Percentiles rank a stretch among this genome's conserved stretches.
phyloP scores from a whole-genome alignment of 805 yeast species.

The Suhomyces sp. region DNA sequence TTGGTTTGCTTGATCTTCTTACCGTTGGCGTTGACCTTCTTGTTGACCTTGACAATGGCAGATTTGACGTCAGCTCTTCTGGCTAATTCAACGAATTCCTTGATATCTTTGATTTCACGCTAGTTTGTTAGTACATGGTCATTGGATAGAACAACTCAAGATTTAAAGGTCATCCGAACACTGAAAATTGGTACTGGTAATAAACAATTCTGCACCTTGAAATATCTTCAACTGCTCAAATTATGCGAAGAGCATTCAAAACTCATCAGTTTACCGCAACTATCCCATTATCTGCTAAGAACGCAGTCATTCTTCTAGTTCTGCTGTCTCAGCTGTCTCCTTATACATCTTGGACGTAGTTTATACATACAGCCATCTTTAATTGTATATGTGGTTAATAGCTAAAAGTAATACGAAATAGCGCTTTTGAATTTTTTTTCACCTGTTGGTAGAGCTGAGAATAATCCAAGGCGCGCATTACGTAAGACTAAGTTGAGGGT shows the following conservation, averaged over 20 bases:
- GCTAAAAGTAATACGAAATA: background rate
- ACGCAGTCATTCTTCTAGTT: background rate
- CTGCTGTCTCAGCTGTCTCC: background rate
- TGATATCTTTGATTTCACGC: slow-evolving; percentile 89
- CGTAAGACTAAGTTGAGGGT: background rate
- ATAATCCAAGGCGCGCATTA: background rate
- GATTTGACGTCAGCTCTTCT: slow-evolving; percentile 92
- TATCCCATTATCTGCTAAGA: background rate
- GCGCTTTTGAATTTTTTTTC: slow-evolving; percentile 4
- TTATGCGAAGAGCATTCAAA: background rate
- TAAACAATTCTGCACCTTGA: background rate
- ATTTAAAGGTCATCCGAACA: background rate
- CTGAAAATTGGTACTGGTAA: background rate
- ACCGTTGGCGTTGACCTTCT: slow-evolving; percentile 75
- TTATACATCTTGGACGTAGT: background rate
- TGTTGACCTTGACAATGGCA: slow-evolving; percentile 93
- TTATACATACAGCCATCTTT: slow-evolving; percentile 25
- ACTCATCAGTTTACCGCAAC: background rate
- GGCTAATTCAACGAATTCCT: slow-evolving; percentile 94
- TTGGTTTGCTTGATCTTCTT: slow-evolving; percentile 90
- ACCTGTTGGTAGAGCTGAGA: background rate
- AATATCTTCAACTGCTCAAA: background rate
- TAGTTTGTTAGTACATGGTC: slow-evolving; percentile 14
- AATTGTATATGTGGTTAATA: slow-evolving; percentile 10
- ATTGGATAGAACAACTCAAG: background rate